Conservation (phyloP, 1,284 basidiomycete species). For the Sparassis latifolia region DNA sequence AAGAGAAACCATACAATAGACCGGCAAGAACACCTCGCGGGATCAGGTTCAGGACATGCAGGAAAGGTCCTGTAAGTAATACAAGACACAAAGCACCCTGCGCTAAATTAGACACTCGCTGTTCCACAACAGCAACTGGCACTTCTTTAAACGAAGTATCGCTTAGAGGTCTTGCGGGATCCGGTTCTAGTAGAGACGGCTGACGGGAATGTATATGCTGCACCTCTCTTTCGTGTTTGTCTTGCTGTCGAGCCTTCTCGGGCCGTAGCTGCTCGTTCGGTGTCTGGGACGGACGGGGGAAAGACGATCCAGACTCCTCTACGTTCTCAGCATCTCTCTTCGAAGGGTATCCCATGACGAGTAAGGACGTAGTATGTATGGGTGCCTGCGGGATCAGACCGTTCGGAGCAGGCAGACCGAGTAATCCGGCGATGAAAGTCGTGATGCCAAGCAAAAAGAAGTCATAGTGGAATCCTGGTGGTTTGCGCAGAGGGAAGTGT, state of each 20-base stretch:
- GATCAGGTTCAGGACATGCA: conserved; percentile 73
- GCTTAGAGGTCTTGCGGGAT: conserved; percentile 6
- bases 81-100: conserved; percentile 80
- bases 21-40: conserved; percentile 72
- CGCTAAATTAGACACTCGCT: conserved; percentile 81
- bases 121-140: conserved; percentile 79
- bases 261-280: conserved; percentile 8
- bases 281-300: background rate
- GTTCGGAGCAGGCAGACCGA: conserved; percentile 92
- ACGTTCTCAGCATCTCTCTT: conserved; percentile 39
- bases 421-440: conserved; percentile 85
- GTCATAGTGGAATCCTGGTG: conserved; percentile 90
- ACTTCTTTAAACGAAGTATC: conserved; percentile 38
- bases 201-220: conserved; percentile 10
- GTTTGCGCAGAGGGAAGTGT: conserved; percentile 85
- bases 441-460: conserved; percentile 88
- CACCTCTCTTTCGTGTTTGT: background rate
- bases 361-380: conserved; percentile 84
- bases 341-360: conserved; percentile 57
- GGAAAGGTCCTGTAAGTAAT: conserved; percentile 75
- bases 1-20: conserved; percentile 49
- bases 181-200: conserved; percentile 17
- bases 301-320: background rate
- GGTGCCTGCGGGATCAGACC: conserved; percentile 96
- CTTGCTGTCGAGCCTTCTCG: background rate